A percentile compares a stretch with the other conserved stretches of the same genome.
Evolutionary conservation across 305 asterid species (phyloP).

Genomic region (Fraxinus platypoda): DNA sequence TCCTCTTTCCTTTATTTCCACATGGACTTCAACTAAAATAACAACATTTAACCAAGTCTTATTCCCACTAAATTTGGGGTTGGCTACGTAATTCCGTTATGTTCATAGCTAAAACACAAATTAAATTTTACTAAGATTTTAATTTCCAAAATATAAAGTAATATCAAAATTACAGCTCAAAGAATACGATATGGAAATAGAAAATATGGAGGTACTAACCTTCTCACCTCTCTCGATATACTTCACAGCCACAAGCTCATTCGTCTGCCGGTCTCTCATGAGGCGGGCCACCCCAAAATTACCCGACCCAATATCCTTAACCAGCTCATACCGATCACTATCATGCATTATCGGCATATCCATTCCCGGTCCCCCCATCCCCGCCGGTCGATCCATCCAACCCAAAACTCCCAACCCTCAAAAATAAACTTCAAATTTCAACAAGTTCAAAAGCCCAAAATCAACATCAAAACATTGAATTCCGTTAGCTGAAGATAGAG

Average conservation of each 20-base stretch:
- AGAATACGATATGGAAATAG: not conserved
- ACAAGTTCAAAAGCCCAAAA: not conserved
- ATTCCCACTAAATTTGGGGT: not conserved
- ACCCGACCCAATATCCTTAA: constrained; percentile 88
- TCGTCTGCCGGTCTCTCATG: constrained; percentile 81
- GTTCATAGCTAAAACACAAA: not conserved
- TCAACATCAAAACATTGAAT: constrained; percentile 27
- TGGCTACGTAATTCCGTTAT: not conserved
- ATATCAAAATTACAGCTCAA: not conserved
- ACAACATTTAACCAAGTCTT: not conserved
- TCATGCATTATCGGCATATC: constrained; percentile 95
- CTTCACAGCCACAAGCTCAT: constrained; percentile 95
- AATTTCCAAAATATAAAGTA: not conserved
- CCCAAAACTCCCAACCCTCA: constrained; percentile 12
- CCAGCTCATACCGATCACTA: constrained; percentile 83
- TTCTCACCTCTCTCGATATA: constrained; percentile 97
- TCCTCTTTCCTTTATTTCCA: not conserved
- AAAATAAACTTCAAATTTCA: constrained; percentile 23
- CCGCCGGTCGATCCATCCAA: constrained; percentile 63
- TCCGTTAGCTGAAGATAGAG: constrained; percentile 30
- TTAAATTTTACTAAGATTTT: not conserved
- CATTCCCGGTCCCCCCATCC: constrained; percentile 64
- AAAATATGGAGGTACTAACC: constrained; percentile 36
- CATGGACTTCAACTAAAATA: not conserved
- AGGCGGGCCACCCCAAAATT: constrained; percentile 94